Evolutionary conservation across 148 eudicot species (phyloP), one percentile per base, ranked within the genome.

Genomic region (Suaeda aralocaspica): DNA sequence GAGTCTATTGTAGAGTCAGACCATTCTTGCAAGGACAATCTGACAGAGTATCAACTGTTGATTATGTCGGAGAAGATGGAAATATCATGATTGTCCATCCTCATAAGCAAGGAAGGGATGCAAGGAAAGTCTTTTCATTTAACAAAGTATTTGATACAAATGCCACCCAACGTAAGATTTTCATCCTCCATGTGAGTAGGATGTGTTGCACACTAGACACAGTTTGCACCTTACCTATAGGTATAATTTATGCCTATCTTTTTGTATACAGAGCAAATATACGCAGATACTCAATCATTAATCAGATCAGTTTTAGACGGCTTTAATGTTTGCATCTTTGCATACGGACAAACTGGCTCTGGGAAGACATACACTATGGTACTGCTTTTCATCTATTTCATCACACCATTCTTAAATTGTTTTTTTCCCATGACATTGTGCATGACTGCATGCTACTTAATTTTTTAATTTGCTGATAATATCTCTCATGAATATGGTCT

Each of bases 301-400:
- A 75, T 94, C 72, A 76, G 98, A 87, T 88, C 98, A 31, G 98
- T 87, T 64, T 82, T 94, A 41, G 98, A 94, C 77, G 98, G 98
- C 69, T 94, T 72, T 60, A 94, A 94, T 52, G 91, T 91, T 63
- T 94, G 98, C 70, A 94, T 94, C 69, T 94, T 94, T 77, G 98
- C 98, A 13, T 94, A 94, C 67, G 98, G 98, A 62, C 98, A 94
- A 68, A 94, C 98, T 31, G 98, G 98, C 61, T 94, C 98, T n/a
- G 98, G 98, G 63, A 94, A 94, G 78, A 94, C 98, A 22, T 94
- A 87, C 76, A 94, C 98, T 51, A 94, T 94, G 98, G 98, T 94
- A 89, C 18, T 41, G 18, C 15, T n/a, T n/a, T n/a, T n/a, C n/a
- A n/a, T 36, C 8, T 36, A 3, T 8, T 36, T 36, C 4, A 36